Conservation (phyloP, 2,329 filamentous ascomycete species). For the Pseudocercospora macadamiae region DNA sequence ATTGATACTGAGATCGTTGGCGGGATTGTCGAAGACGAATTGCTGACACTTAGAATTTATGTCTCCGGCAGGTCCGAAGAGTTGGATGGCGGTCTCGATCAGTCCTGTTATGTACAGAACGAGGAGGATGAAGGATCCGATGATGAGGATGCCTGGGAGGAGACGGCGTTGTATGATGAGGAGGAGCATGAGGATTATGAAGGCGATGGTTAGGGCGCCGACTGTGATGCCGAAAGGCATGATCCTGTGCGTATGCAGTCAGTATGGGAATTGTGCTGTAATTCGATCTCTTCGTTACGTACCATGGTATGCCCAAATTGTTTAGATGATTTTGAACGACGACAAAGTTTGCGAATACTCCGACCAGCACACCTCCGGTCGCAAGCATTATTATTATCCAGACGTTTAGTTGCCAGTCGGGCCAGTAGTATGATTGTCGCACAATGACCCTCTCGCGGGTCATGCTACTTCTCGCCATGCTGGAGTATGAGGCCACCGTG, state of each 20-base stretch:
- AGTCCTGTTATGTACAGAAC: slow-evolving; percentile 64
- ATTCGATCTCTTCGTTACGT: no score
- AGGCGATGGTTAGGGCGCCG: slow-evolving; percentile 59
- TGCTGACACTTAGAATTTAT: slow-evolving; percentile 63
- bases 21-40: slow-evolving; percentile 56
- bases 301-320: slow-evolving; percentile 64
- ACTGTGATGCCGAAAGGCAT: slow-evolving; percentile 66
- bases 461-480: slow-evolving; percentile 36
- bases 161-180: slow-evolving; percentile 60
- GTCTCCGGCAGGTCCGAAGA: slow-evolving; percentile 60
- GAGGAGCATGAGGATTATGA: slow-evolving; percentile 61
- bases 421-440: slow-evolving; percentile 63
- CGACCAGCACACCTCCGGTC: slow-evolving; percentile 60
- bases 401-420: slow-evolving; percentile 65
- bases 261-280: no score
- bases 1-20: slow-evolving; percentile 53
- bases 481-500: slow-evolving; percentile 14
- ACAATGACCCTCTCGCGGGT: slow-evolving; percentile 44
- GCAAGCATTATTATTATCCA: slow-evolving; percentile 67
- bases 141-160: slow-evolving; percentile 61
- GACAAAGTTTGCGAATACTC: slow-evolving; percentile 65
- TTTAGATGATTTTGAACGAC: slow-evolving; percentile 58
- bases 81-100: slow-evolving; percentile 65
- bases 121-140: slow-evolving; percentile 64
- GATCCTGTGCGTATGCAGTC: no score